These are phyloP conservation scores for Chrysoporthe puriensis DNA, from an alignment of 2,329 filamentous ascomycete species.

Conservation along the genomic window DNA sequence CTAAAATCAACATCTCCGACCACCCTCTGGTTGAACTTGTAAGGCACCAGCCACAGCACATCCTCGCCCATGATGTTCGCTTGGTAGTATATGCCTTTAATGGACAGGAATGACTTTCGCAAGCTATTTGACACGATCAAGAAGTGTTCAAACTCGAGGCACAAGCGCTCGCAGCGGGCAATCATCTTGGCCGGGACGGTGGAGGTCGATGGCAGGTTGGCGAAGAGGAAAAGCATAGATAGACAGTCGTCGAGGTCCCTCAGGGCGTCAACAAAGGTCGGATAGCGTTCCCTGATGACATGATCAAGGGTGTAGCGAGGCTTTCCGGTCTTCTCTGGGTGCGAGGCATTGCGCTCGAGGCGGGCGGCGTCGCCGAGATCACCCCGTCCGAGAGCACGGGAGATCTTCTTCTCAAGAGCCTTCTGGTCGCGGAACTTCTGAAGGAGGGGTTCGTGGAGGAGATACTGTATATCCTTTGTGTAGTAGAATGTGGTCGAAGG, in stretches of 20 bases:
- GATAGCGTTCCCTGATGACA: slow-evolving; percentile 97
- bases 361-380: slow-evolving; percentile 87
- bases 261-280: slow-evolving; percentile 92
- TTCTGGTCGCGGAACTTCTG: slow-evolving; percentile 98
- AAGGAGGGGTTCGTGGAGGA: slow-evolving; percentile 93
- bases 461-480: slow-evolving; percentile 95
- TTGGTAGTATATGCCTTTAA: slow-evolving; percentile 99
- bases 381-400: slow-evolving; percentile 85
- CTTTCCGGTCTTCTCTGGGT: slow-evolving; percentile 88
- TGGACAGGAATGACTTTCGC: slow-evolving; percentile 94
- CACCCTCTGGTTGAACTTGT: slow-evolving; percentile 95
- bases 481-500: slow-evolving; percentile 91
- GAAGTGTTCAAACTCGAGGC: slow-evolving; percentile 97
- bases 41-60: slow-evolving; percentile 94
- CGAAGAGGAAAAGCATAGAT: slow-evolving; percentile 96
- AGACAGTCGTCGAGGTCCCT: slow-evolving; percentile 95
- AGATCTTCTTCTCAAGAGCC: slow-evolving; percentile 95
- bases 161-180: slow-evolving; percentile 88
- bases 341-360: slow-evolving; percentile 81
- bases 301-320: slow-evolving; percentile 92
- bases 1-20: slow-evolving; percentile 95
- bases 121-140: slow-evolving; percentile 89
- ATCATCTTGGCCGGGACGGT: slow-evolving; percentile 95
- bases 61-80: slow-evolving; percentile 97
- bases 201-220: slow-evolving; percentile 88